A percentile compares a stretch with the other conserved stretches of the same genome.
phyloP scores from a whole-genome alignment of 306 rosid species.

The Vicia sativa region DNA sequence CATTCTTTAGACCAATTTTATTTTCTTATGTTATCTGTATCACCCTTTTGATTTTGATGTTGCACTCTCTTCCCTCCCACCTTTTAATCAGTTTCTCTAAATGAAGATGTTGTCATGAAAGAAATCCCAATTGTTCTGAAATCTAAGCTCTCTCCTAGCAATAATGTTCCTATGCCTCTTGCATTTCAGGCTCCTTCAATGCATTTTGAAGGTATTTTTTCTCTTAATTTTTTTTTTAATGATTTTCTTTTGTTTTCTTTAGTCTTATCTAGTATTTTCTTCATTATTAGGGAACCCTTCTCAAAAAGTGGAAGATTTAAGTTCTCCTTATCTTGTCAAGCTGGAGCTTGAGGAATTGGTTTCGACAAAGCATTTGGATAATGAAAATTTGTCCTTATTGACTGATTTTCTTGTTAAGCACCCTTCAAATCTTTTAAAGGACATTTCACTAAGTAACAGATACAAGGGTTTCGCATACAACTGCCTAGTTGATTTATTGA shows the following conservation, averaged over 20 bases:
- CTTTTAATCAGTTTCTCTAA: constrained; percentile 1
- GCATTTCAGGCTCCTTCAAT: background rate
- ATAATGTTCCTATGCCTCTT: no score
- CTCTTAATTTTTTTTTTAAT: background rate
- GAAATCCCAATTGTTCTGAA: background rate
- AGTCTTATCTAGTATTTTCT: background rate
- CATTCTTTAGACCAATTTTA: background rate
- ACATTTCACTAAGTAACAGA: background rate
- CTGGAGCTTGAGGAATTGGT: background rate
- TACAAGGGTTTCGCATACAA: background rate
- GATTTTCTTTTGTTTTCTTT: no score
- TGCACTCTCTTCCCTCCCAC: background rate
- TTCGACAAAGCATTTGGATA: background rate
- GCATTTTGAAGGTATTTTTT: background rate
- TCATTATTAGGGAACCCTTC: background rate
- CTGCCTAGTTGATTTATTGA: background rate
- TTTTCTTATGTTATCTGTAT: background rate
- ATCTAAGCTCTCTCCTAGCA: no score
- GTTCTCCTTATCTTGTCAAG: background rate
- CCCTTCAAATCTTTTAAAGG: background rate
- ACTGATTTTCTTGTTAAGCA: constrained; percentile 6
- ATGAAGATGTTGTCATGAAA: background rate
- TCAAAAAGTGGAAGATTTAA: background rate
- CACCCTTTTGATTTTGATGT: background rate
- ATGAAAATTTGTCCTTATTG: constrained; percentile 4